Percentiles rank a stretch among this genome's conserved stretches.
Conservation (phyloP, 768 basidiomycete genomes). For the Collybiopsis confluens region DNA sequence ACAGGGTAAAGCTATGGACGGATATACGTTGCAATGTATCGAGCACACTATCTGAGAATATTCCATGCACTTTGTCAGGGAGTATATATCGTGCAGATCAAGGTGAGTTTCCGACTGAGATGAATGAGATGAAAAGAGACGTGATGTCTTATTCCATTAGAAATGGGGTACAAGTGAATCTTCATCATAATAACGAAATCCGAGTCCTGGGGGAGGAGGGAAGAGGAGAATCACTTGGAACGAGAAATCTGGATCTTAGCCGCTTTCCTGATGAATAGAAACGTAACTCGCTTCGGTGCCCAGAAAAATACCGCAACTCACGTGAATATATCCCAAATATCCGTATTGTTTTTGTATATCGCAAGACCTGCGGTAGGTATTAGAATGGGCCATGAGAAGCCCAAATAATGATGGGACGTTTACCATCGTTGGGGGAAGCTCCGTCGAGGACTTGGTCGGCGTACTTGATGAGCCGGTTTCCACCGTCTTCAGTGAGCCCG, state of each 20-base stretch:
- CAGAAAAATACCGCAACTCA: constrained; percentile 17
- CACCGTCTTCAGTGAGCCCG: constrained; percentile 45
- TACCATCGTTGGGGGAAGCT: constrained; percentile 55
- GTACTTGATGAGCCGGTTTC: constrained; percentile 52
- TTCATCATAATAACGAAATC: too few relatives aligned
- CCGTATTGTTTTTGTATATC: constrained; percentile 49
- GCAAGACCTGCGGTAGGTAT: constrained; percentile 33
- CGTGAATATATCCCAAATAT: constrained; percentile 50
- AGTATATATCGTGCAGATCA: constrained; percentile 1
- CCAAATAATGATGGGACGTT: too few relatives aligned
- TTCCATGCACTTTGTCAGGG: constrained; percentile 10
- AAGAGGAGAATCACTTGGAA: constrained; percentile 6
- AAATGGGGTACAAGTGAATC: neutral
- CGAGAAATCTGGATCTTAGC: constrained; percentile 8
- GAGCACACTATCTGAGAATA: constrained; percentile 16
- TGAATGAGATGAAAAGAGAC: too few relatives aligned
- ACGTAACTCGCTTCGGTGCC: neutral
- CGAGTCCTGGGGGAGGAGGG: too few relatives aligned
- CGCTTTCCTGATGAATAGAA: constrained; percentile 2
- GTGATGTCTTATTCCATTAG: too few relatives aligned
- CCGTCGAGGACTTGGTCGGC: constrained; percentile 48
- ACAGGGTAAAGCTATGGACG: constrained; percentile 42
- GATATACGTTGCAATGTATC: constrained; percentile 33
- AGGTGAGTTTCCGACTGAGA: neutral
- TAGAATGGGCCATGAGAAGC: too few relatives aligned